Evolutionary conservation across 2,329 filamentous ascomycete species (phyloP).

Genomic region (Samsoniella hepiali): DNA sequence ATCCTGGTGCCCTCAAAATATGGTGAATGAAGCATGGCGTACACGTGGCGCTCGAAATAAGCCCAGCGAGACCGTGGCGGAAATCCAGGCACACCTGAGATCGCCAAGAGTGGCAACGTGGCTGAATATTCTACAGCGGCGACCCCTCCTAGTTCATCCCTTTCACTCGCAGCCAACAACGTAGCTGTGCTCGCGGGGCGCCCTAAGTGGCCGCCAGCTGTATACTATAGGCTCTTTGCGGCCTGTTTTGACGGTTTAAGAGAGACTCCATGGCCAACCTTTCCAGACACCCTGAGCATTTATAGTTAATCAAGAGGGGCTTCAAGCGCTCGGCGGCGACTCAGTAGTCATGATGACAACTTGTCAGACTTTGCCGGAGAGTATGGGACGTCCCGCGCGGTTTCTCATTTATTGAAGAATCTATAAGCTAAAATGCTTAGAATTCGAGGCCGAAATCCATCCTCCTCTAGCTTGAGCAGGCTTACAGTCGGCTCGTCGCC

Average conservation of each 20-base stretch:
- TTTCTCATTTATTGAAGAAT: not conserved
- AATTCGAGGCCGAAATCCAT: not conserved
- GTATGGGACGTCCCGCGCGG: not conserved
- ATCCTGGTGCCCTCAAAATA: no score
- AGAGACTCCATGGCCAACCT: no score
- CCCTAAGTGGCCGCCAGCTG: no score
- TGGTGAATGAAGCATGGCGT: no score
- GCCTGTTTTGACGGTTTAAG: no score
- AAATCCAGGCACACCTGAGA: no score
- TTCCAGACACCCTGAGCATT: not conserved
- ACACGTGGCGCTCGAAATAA: no score
- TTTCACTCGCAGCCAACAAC: conserved; percentile 2
- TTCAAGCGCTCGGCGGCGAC: not conserved
- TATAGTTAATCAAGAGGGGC: not conserved
- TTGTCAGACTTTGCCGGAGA: not conserved
- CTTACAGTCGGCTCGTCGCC: not conserved
- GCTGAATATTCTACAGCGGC: no score
- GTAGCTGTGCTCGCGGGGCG: conserved; percentile 6
- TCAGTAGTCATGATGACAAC: not conserved
- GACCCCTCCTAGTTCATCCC: no score
- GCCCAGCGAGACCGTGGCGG: no score
- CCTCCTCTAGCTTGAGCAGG: not conserved
- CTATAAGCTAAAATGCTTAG: not conserved
- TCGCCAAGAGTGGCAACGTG: no score
- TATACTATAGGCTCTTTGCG: no score